Evolutionary conservation across 148 eudicot species (phyloP).

Genomic region (Cornus florida): DNA sequence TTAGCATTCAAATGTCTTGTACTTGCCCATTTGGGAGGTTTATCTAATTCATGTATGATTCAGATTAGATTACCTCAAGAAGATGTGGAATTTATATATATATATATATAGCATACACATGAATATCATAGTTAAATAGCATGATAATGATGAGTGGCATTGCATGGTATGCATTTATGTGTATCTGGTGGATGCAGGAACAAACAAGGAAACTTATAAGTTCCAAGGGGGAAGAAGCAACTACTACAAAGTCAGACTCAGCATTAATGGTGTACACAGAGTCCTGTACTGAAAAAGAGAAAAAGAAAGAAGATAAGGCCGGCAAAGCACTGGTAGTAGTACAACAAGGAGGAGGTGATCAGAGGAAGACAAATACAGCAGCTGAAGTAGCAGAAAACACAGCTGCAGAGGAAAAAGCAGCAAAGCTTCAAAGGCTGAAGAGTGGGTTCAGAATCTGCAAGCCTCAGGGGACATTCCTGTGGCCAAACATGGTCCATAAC

Average conservation of each 20-base stretch:
- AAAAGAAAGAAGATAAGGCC: conserved; percentile 24
- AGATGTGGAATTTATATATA: too few species aligned
- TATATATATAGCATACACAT: too few species aligned
- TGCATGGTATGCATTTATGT: neutral
- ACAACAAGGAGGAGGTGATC: conserved; percentile 9
- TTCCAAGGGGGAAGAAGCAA: conserved; percentile 23
- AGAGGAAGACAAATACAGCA: neutral
- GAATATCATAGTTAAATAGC: too few species aligned
- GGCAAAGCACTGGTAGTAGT: conserved; percentile 22
- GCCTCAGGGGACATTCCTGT: conserved; percentile 77
- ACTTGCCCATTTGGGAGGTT: too few species aligned
- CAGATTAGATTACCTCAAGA: too few species aligned
- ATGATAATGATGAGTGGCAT: neutral
- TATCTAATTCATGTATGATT: too few species aligned
- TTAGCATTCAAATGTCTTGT: too few species aligned
- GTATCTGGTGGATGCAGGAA: conserved; percentile 29
- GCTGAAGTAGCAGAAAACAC: conserved; percentile 2
- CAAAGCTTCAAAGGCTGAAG: conserved; percentile 59
- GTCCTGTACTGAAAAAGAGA: conserved; percentile 20
- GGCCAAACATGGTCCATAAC: conserved; percentile 59
- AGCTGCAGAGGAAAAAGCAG: conserved; percentile 46
- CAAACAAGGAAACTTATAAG: conserved; percentile 30
- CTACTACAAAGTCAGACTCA: conserved; percentile 6
- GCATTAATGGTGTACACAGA: conserved; percentile 29
- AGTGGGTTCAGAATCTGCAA: conserved; percentile 93